Base-by-base conservation (phyloP, 371 early-diverging fungal genomes). In the Mucor mucedo region DNA sequence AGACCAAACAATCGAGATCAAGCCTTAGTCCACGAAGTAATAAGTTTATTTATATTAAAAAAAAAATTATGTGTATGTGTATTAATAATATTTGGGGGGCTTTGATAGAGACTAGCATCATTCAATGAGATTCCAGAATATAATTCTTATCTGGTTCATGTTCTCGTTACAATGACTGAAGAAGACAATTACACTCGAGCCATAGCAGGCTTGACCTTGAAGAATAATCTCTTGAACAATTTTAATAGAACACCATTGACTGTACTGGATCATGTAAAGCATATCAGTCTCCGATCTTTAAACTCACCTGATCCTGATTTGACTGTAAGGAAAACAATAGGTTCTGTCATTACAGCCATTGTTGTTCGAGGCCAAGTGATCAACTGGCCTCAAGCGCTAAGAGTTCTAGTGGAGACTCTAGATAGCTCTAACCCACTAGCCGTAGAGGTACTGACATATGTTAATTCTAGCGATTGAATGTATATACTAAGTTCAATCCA, bases 181-280 rank as follows among this genome's bases (percentile, higher is more conserved):
- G 80, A 85, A 64, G 77, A 84, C 50, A 55, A 57, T 33, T 71
- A 79, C 53, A 79, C 88, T 27, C 89, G 96, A 52, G 84, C 89
- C 11, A 88, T 93, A 53, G 97, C 96, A 14, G 98, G 95, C 13
- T 79, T 96, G 39, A 79, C 89, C 32, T 82, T 96, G 50, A 96
- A 96, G 79, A 95, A 93, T 83, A 89, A 89, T 63, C 78, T 96
- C 44, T 75, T 84, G 44, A 66, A 77, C 42, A 78, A 83, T 62
- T 87, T 88, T 56, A 64, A 67, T 47, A 73, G 68, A 38, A 84
- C 89, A 41, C 83, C 85, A 38, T 80, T 87, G 4, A 60, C 66
- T 4, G 88, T 88, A 10, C 62, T 96, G 16, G 85, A 83, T 5
- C 89, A 91, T 67, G 87, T 94, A 65, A 93, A 95, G 76, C 58